A percentile compares a stretch with the other conserved stretches of the same genome.
These are phyloP conservation scores for Mortierella sp. DNA, from an alignment of 371 early-diverging fungal species.

Conservation along the genomic window DNA sequence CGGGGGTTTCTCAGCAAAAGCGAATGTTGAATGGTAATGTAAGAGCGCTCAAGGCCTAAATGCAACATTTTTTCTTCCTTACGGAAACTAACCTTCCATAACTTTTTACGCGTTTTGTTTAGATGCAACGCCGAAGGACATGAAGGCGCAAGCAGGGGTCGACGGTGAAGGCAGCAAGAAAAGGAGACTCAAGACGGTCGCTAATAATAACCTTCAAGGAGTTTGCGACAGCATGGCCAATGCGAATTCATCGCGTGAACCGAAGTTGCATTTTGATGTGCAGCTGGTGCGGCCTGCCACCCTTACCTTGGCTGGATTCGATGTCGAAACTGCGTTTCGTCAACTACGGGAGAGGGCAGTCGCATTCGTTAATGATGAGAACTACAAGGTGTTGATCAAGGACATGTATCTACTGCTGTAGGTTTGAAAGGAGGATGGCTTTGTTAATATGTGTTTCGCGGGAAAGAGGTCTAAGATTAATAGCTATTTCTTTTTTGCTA, in stretches of 20 bases:
- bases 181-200: no score
- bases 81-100: no score
- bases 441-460: not conserved
- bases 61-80: no score
- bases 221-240: conserved; percentile 2
- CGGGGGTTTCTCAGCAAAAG: not conserved
- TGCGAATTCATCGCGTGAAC: no score
- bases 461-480: not conserved
- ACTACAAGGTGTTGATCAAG: conserved; percentile 15
- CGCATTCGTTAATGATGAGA: conserved; percentile 17
- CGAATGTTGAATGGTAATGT: conserved; percentile 17
- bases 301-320: conserved; percentile 13
- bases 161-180: no score
- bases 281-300: conserved; percentile 8
- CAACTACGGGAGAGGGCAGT: conserved; percentile 11
- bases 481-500: no score
- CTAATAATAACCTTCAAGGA: conserved; percentile 10
- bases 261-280: conserved; percentile 11
- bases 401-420: conserved; percentile 14
- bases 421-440: conserved; percentile 1
- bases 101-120: no score
- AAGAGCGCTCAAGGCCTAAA: conserved; percentile 3
- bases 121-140: no score
- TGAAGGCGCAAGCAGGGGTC: no score
- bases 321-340: conserved; percentile 17